These are phyloP conservation scores for Penicillium atrosanguineum DNA, from an alignment of 495 filamentous ascomycete genomes.

Conservation along the genomic window DNA sequence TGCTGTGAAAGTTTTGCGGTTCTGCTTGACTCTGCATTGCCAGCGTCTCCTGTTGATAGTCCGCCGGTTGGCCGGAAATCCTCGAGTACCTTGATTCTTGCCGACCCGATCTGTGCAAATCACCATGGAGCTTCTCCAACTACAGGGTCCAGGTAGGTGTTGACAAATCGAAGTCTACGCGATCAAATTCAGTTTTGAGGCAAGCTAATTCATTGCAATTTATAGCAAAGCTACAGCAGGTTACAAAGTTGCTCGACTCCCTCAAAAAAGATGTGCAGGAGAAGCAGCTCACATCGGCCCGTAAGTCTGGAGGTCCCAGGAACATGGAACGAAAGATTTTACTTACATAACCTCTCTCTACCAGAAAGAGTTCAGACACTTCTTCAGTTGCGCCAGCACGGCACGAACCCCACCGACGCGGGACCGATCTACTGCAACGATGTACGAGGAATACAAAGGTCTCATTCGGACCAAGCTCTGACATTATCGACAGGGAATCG, in stretches of 20 bases:
- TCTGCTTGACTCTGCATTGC: not conserved
- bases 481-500: constrained; percentile 62
- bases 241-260: constrained; percentile 56
- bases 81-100: not conserved
- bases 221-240: constrained; percentile 63
- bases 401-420: constrained; percentile 66
- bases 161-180: not conserved
- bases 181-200: constrained; percentile 5
- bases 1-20: not conserved
- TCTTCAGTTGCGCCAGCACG: constrained; percentile 74
- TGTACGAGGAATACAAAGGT: constrained; percentile 40
- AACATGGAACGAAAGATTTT: not conserved
- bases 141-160: constrained; percentile 34
- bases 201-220: not conserved
- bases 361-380: constrained; percentile 63
- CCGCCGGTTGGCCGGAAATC: not conserved
- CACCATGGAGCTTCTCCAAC: constrained; percentile 8
- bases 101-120: not conserved
- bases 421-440: constrained; percentile 78
- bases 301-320: constrained; percentile 42
- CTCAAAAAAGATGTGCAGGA: constrained; percentile 58
- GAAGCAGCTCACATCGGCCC: constrained; percentile 49
- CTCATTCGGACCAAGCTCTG: constrained; percentile 12
- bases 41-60: not conserved
- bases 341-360: constrained; percentile 2